phyloP scores from a whole-genome alignment of 2,329 filamentous ascomycete genomes.

The Golovinomyces cichoracearum region DNA sequence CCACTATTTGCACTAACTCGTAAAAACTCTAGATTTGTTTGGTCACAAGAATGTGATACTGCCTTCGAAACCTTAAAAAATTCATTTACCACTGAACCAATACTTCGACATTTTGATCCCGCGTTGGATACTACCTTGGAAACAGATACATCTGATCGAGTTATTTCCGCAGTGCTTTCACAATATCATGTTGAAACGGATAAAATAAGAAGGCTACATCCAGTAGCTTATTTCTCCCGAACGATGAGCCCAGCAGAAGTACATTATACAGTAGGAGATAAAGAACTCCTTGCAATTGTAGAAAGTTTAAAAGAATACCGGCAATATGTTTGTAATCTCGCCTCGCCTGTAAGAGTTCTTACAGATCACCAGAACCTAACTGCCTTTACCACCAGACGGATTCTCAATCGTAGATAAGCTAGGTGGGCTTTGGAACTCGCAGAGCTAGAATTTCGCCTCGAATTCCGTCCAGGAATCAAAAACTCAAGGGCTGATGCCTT shows the following conservation, averaged over 20 bases:
- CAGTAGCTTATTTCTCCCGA: not conserved
- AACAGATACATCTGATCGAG: conserved; percentile 1
- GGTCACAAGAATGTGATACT: not conserved
- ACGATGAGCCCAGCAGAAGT: not conserved
- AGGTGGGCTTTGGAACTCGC: not conserved
- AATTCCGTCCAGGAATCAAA: not conserved
- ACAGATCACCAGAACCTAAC: conserved; percentile 1
- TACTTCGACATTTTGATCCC: not conserved
- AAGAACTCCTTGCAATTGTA: conserved; percentile 1
- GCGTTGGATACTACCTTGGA: not conserved
- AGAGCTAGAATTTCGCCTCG: not conserved
- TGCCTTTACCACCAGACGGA: not conserved
- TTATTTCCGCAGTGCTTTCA: not conserved
- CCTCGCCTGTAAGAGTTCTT: not conserved
- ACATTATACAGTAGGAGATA: not conserved
- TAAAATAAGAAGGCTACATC: not conserved
- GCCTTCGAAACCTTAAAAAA: not conserved
- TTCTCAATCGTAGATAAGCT: not conserved
- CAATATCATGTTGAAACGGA: not conserved
- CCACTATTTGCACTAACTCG: not conserved
- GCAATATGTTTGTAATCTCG: not conserved
- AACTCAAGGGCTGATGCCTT: not conserved
- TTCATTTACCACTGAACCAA: not conserved
- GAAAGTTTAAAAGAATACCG: not conserved
- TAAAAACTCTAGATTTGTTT: not conserved